phyloP scores from a whole-genome alignment of 371 early-diverging fungal species.

The Mortierella sp. region DNA sequence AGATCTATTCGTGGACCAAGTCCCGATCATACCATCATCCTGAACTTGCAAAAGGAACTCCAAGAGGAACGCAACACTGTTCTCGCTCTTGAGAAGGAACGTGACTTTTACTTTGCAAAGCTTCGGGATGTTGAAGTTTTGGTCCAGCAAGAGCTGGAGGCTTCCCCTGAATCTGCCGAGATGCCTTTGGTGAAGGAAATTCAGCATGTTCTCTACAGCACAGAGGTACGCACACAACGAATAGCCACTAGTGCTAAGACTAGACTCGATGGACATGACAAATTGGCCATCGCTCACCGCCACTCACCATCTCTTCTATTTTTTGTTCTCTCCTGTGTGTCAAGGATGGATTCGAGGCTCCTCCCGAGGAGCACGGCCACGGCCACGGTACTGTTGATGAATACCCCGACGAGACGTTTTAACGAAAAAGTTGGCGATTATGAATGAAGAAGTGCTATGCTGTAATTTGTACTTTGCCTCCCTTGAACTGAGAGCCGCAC shows the following conservation, averaged over 20 bases:
- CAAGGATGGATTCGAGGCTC: conserved; percentile 52
- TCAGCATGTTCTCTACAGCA: conserved; percentile 87
- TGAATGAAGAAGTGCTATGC: neutral
- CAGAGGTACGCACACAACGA: conserved; percentile 68
- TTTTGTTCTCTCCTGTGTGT: neutral
- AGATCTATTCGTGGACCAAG: conserved; percentile 51
- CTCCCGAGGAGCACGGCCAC: conserved; percentile 30
- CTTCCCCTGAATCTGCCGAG: conserved; percentile 56
- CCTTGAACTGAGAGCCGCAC: too few relatives aligned
- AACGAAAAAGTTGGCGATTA: conserved; percentile 10
- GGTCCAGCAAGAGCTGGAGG: conserved; percentile 80
- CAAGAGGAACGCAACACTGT: conserved; percentile 84
- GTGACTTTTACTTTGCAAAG: conserved; percentile 96
- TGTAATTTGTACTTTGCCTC: neutral
- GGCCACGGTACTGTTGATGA: too few relatives aligned
- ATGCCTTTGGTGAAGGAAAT: conserved; percentile 75
- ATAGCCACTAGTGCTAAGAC: too few relatives aligned
- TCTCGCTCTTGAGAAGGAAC: conserved; percentile 92
- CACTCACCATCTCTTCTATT: neutral
- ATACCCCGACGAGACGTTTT: conserved; percentile 54
- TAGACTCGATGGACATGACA: too few relatives aligned
- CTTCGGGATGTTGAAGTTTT: conserved; percentile 93
- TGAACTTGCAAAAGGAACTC: conserved; percentile 60
- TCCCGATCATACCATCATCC: conserved; percentile 45
- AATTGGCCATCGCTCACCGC: neutral